Base-by-base conservation (phyloP, 257 asterid genomes). In the Solanum pimpinellifolium region DNA sequence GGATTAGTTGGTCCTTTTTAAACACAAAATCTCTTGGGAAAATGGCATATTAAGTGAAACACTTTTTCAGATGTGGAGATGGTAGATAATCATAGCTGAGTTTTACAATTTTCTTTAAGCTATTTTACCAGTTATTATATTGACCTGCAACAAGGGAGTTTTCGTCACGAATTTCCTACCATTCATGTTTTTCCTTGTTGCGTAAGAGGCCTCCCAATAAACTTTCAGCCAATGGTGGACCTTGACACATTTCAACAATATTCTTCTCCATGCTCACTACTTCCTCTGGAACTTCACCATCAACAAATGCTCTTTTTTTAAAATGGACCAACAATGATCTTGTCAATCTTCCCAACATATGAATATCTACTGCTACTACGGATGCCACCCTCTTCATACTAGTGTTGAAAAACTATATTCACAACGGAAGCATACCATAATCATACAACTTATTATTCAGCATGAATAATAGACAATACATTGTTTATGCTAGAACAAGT, bases 61-160 rank as follows among this genome's bases (percentile, higher is more conserved):
- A 87, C 9, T 75, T 86, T 77, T 89, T 90, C 60, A 89, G 14
- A 33, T 83, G 42, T 5, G 20, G 9, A 23, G 47, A 85, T 27
- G 90, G 85, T 84, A 89, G 83, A 78, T 89, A 70, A 76, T 68
- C 83, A 39, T 76, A 88, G 62, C 86, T 91, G 59, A 86, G 20
- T 83, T 83, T 89, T 60, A 90, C 81, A 16, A 89, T 89, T 31
- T 59, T 68, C 75, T 47, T 84, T 7, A 21, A 11, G 27, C 20
- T 49, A 68, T 72, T 39, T 29, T 33, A 11, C 13, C 85, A 46
- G n/a, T 41, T 83, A 20, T 41, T 60, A 86, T 47, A 41, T 15
- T 73, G 16, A 4, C 49, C 49, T 73, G 10, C 81, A 73, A 73
- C 49, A 20, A 73, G 80, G 27, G 80, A 27, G 9, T 35, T 35